A percentile compares a stretch with the other conserved stretches of the same genome.
phyloP scores from a whole-genome alignment of 352 stramenopile genomes.

The Phytophthora hibernalis region DNA sequence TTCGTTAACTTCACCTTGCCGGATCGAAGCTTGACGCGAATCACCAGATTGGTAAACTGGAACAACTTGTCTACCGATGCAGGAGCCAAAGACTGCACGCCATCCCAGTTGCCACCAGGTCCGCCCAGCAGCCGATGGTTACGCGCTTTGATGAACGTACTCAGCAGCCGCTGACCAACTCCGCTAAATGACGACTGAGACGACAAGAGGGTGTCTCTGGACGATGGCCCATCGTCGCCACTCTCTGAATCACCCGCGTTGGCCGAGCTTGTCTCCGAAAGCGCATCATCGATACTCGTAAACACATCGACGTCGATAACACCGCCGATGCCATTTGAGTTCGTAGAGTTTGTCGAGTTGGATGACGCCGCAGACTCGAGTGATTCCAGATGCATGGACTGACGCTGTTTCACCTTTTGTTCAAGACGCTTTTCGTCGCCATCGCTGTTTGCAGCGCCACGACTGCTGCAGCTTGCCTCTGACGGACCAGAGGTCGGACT shows the following conservation, averaged over 20 bases:
- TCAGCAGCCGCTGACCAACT: conserved; percentile 71
- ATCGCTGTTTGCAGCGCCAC: conserved; percentile 25
- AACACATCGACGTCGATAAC: conserved; percentile 88
- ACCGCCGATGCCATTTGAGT: conserved; percentile 57
- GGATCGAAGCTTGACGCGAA: conserved; percentile 82
- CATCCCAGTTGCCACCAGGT: conserved; percentile 31
- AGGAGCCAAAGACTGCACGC: conserved; percentile 50
- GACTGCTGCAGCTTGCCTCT: conserved; percentile 22
- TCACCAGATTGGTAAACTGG: conserved; percentile 75
- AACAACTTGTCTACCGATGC: conserved; percentile 64
- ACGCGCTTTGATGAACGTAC: conserved; percentile 73
- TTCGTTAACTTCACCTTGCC: conserved; percentile 76
- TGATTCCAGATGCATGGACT: conserved; percentile 39
- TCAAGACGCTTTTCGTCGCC: conserved; percentile 26
- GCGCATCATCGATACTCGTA: conserved; percentile 73
- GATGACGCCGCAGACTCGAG: conserved; percentile 39
- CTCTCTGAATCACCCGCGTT: conserved; percentile 30
- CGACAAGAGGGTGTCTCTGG: conserved; percentile 37
- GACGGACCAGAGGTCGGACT: conserved; percentile 25
- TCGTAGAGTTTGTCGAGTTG: conserved; percentile 47
- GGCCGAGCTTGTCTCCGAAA: conserved; percentile 50
- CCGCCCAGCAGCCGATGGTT: conserved; percentile 67
- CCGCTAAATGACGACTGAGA: conserved; percentile 70
- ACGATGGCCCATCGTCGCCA: conserved; percentile 20
- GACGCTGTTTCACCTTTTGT: conserved; percentile 33